These are phyloP conservation scores for Blastobotrys parvus DNA, from an alignment of 805 yeast genomes.

Conservation along the genomic window DNA sequence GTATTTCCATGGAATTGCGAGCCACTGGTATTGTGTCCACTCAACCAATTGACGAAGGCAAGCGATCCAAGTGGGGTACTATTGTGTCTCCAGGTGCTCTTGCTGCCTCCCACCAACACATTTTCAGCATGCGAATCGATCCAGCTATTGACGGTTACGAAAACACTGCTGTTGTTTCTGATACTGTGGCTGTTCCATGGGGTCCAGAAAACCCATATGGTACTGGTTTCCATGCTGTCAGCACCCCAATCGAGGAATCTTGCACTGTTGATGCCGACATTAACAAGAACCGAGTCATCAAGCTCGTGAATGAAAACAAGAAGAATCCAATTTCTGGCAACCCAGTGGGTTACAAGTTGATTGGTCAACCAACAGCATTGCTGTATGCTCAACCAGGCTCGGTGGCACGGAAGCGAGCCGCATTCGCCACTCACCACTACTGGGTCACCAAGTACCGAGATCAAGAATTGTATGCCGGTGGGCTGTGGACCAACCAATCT, in stretches of 20 bases:
- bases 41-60: conserved; percentile 67
- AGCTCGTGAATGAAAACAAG: conserved; percentile 65
- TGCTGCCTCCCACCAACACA: conserved; percentile 82
- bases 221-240: conserved; percentile 58
- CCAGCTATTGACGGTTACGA: conserved; percentile 77
- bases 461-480: conserved; percentile 68
- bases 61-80: conserved; percentile 60
- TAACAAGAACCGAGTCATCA: conserved; percentile 64
- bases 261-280: conserved; percentile 69
- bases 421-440: conserved; percentile 65
- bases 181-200: conserved; percentile 53
- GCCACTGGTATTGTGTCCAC: conserved; percentile 85
- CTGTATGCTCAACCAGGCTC: conserved; percentile 58
- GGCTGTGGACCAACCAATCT: conserved; percentile 81
- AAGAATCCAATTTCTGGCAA: conserved; percentile 61
- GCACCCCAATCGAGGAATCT: conserved; percentile 59
- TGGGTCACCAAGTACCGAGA: conserved; percentile 79
- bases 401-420: conserved; percentile 62
- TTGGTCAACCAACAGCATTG: conserved; percentile 73
- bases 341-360: conserved; percentile 73
- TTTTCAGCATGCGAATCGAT: conserved; percentile 70
- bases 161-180: conserved; percentile 66
- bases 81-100: conserved; percentile 70
- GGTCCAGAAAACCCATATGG: conserved; percentile 53
- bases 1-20: conserved; percentile 67